A percentile compares a stretch with the other conserved stretches of the same genome.
Evolutionary conservation across 441 rosid genomes (phyloP).

Genomic region (Gossypium lobatum): DNA sequence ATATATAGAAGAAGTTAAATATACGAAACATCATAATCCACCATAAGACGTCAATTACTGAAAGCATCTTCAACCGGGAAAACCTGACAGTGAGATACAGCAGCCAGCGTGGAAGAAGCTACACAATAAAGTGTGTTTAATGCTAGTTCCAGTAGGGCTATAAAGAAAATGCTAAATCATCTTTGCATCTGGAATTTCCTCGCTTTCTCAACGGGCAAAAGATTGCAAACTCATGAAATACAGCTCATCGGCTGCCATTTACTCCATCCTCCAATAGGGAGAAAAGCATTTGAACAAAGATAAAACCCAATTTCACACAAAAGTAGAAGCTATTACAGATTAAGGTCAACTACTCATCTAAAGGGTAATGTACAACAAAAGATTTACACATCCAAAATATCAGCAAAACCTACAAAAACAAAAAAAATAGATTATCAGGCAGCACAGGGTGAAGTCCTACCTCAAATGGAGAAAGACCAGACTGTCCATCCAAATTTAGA

Average conservation of each 20-base stretch:
- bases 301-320: background rate
- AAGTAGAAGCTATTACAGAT: background rate
- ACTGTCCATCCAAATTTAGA: constrained; percentile 66
- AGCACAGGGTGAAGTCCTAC: constrained; percentile 27
- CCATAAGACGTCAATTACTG: background rate
- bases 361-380: background rate
- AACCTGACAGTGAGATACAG: constrained; percentile 1
- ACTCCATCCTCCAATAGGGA: background rate
- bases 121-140: background rate
- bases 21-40: background rate
- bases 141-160: background rate
- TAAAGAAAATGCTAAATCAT: background rate
- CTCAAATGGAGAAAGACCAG: constrained; percentile 83
- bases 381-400: background rate
- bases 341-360: background rate
- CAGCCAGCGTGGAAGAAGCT: background rate
- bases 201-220: background rate
- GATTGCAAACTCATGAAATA: background rate
- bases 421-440: background rate
- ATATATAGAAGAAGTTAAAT: background rate
- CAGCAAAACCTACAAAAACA: constrained; percentile 11
- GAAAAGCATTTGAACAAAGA: background rate
- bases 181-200: background rate
- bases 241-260: background rate
- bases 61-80: background rate